Evolutionary conservation across 371 early-diverging fungal genomes (phyloP), one percentile per base, ranked within the genome.

Genomic region (Mortierella sp.): DNA sequence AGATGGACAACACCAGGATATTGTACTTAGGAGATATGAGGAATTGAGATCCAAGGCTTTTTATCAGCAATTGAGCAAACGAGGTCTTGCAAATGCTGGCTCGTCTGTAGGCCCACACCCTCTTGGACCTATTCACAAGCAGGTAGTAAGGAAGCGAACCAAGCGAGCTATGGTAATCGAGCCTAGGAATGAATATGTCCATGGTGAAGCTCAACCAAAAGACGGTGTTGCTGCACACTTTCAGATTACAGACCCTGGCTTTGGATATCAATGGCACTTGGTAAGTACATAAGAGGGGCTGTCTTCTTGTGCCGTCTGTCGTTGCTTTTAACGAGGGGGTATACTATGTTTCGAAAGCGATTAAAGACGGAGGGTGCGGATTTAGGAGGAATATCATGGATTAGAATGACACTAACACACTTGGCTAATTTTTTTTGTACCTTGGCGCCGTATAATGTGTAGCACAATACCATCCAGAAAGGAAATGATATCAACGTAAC

Each of bases 401-500:
- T 15, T 7, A 15, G 55, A 9, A 26, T 29, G 9, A 55, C 7
- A 29, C 40, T 23, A 26, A 28, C 55, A 28, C 4, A 55, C 55
- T 22, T 51, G 53, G 17, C 53, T 8, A 5, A 51, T 26, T 51
- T 8, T n/a, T n/a, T 51, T 51, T 19, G 17, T 10, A 9, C 22
- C 17, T 51, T 51, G 23, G n/a, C n/a, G n/a, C n/a, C n/a, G 40
- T 1, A 37, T 37, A 10, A 37, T 37, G 1, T 37, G 19, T 83
- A 94, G 95, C 82, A 91, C 65, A 97, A 98, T 77, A 85, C 85
- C 15, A 68, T 75, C 1, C 80, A 88, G 40, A 53, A 23, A 1
- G 93, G 93, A 19, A 89, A 95, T 76, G 98, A 99, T 80, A 90
- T 97, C 66, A 99, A 99, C 84, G 91, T 98, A 15, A 94, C 97